Conservation (phyloP, 495 filamentous ascomycete species). For the Letharia lupina region DNA sequence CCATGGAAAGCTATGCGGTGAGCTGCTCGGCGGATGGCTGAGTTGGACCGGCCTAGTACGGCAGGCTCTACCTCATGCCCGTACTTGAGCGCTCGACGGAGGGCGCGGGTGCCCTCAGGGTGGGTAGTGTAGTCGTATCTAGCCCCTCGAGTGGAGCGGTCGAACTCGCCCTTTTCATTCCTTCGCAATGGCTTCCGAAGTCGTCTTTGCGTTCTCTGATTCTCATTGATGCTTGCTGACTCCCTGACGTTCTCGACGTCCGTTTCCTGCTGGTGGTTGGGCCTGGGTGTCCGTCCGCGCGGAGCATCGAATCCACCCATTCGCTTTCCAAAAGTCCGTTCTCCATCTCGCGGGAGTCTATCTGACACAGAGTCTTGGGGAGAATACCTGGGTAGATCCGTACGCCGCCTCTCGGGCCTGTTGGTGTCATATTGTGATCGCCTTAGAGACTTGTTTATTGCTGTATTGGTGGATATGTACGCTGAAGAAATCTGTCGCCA, state of each 20-base stretch:
- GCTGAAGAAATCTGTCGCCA: neutral
- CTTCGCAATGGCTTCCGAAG: neutral
- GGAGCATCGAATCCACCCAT: neutral
- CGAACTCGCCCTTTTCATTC: neutral
- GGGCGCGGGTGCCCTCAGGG: slow-evolving; percentile 9
- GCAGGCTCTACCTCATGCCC: neutral
- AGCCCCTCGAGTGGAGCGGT: neutral
- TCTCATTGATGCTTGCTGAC: slow-evolving; percentile 5
- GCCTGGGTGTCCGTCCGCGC: neutral
- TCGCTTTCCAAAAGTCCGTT: neutral
- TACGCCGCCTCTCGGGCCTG: neutral
- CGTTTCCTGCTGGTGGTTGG: slow-evolving; percentile 8
- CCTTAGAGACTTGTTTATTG: slow-evolving; percentile 22
- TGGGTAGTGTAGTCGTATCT: slow-evolving; percentile 5
- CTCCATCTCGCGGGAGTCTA: neutral
- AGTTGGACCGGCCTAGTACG: neutral
- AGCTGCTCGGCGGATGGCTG: slow-evolving; percentile 1
- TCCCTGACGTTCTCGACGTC: slow-evolving; percentile 6
- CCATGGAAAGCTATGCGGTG: slow-evolving; percentile 5
- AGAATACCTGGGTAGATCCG: neutral
- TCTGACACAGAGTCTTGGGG: neutral
- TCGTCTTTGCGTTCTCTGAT: slow-evolving; percentile 1
- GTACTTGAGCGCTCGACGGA: slow-evolving; percentile 10
- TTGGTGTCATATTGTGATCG: slow-evolving; percentile 9
- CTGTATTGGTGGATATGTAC: slow-evolving; percentile 20